These are phyloP conservation scores for Diaporthe australafricana DNA, from an alignment of 2,329 filamentous ascomycete species.

Conservation along the genomic window DNA sequence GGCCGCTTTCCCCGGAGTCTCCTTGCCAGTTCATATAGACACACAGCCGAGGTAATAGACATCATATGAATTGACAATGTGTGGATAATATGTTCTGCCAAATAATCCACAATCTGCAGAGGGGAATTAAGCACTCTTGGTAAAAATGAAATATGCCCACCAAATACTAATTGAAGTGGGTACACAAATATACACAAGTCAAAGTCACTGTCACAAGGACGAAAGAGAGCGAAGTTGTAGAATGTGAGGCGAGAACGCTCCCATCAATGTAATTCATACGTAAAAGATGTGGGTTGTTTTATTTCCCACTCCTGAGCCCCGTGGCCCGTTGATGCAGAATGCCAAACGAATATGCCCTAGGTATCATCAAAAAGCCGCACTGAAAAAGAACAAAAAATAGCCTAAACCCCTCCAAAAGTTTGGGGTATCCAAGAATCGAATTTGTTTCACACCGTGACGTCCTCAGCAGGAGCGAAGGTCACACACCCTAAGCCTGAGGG, in stretches of 20 bases:
- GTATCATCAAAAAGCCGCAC: constrained; percentile 27
- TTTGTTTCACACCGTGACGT: constrained; percentile 11
- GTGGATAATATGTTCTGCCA: background rate
- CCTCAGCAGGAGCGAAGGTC: background rate
- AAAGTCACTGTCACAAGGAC: background rate
- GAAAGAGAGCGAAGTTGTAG: no score
- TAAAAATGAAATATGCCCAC: no score
- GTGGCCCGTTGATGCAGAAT: constrained; percentile 6
- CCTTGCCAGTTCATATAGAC: background rate
- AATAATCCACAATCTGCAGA: no score
- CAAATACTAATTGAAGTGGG: no score
- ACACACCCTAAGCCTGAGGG: constrained; percentile 8
- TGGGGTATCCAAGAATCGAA: constrained; percentile 16
- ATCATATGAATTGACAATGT: background rate
- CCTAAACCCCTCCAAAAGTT: background rate
- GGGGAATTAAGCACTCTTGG: no score
- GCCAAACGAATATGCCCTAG: constrained; percentile 13
- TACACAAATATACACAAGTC: background rate
- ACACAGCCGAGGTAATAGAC: background rate
- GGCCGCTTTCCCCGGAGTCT: background rate
- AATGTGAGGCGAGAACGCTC: constrained; percentile 11
- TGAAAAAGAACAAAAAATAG: constrained; percentile 12
- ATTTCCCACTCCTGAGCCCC: constrained; percentile 9
- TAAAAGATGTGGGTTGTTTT: constrained; percentile 15
- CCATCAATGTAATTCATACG: background rate